Base-by-base conservation (phyloP, 441 rosid species). In the Breynia disticha region DNA sequence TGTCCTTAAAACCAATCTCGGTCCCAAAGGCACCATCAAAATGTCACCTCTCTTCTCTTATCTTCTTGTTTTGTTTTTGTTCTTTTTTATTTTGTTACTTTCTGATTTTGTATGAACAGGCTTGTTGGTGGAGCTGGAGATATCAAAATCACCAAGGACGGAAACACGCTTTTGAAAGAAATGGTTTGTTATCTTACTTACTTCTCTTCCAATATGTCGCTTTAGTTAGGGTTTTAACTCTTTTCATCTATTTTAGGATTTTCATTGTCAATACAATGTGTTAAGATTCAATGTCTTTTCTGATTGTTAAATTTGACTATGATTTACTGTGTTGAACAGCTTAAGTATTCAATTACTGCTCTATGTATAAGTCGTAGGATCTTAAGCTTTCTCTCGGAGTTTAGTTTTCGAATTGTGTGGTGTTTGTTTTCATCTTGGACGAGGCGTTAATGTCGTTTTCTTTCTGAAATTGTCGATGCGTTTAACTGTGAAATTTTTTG, bases 91-190 rank as follows among this genome's bases (percentile, higher is more conserved):
- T 15, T 18, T 17, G 32, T 12, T 45, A 2, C 32, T 63, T 35
- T 14, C 11, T 11, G 32, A 14, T 4, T 53, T 50, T 19, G 9
- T 22, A 18, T 3, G 21, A 62, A 16, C 44, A 89, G 97, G 95
- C 97, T 91, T 64, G 97, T 91, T 64, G 95, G 97, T 56, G 98
- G 98, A 11, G 87, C 98, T 0, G 95, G 97, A 32, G 98, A 91
- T 67, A 86, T 91, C 61, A 91, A 91, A 76, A 86, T 91, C 37
- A 91, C 98, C 20, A 91, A 88, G 75, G 98, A 91, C 35, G 97
- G 97, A 1, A 91, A 91, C 75, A 88, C 95, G 16, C 91, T 91
- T 48, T 61, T 91, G 64, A 91, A 91, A 62, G 98, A 91, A 75
- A 91, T 91, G 98, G 98, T 84, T 42, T 43, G 72, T 39, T 19